phyloP scores from a whole-genome alignment of 768 basidiomycete genomes.

The Termitomyces sp. region DNA sequence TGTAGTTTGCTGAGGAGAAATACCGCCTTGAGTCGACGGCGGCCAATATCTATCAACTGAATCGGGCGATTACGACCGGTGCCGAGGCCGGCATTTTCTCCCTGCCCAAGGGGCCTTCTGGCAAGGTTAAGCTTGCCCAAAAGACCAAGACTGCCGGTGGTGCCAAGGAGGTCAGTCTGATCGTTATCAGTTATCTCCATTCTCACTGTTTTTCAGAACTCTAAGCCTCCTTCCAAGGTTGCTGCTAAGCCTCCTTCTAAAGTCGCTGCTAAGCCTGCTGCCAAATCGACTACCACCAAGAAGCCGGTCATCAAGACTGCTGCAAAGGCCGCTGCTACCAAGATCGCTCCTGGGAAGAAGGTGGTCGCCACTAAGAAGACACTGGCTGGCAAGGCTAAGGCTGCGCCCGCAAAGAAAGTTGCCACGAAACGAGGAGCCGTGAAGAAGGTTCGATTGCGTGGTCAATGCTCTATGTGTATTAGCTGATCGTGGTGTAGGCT shows the following conservation, averaged over 20 bases:
- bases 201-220: constrained; percentile 29
- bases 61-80: constrained; percentile 67
- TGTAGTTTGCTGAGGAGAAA: constrained; percentile 75
- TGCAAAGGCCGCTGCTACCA: constrained; percentile 17
- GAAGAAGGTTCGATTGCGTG: background rate
- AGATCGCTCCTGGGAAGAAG: constrained; percentile 34
- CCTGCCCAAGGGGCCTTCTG: constrained; percentile 42
- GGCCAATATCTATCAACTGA: constrained; percentile 65
- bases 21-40: constrained; percentile 71
- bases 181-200: background rate
- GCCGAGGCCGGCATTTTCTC: constrained; percentile 42
- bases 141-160: constrained; percentile 40
- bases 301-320: constrained; percentile 31
- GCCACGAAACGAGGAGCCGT: constrained; percentile 18
- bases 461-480: too few relatives aligned
- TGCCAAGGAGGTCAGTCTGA: constrained; percentile 54
- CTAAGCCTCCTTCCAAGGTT: constrained; percentile 39
- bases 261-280: constrained; percentile 23
- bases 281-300: constrained; percentile 27
- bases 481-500: background rate
- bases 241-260: constrained; percentile 27
- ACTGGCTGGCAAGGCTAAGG: constrained; percentile 25
- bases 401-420: constrained; percentile 30
- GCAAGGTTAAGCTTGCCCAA: constrained; percentile 56
- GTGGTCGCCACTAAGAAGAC: constrained; percentile 58